Conservation (phyloP, 768 basidiomycete species). For the Termitomyces sp. region DNA sequence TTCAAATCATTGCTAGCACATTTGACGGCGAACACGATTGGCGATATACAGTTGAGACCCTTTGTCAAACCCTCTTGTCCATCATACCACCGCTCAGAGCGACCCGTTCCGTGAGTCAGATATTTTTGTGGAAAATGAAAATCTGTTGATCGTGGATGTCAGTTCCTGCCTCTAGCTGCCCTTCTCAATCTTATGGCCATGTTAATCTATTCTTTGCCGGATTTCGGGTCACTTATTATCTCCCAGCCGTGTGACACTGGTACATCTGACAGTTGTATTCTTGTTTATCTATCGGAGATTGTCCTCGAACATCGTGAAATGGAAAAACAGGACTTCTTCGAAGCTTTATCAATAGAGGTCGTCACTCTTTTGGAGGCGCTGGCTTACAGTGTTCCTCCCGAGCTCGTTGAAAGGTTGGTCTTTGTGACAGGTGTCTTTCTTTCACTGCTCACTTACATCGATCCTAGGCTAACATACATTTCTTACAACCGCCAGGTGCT, state of each 20-base stretch:
- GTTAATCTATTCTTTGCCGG: constrained; percentile 43
- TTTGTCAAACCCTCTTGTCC: constrained; percentile 33
- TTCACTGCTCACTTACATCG: neutral
- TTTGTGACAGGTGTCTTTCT: neutral
- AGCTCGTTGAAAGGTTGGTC: constrained; percentile 33
- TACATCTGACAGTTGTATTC: constrained; percentile 25
- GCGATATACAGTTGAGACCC: constrained; percentile 19
- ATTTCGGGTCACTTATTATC: constrained; percentile 35
- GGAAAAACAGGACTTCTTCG: constrained; percentile 21
- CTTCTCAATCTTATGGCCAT: constrained; percentile 48
- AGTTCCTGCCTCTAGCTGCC: constrained; percentile 44
- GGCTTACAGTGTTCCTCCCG: constrained; percentile 41
- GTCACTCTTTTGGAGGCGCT: constrained; percentile 50
- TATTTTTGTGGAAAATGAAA: neutral
- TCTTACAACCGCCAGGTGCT: constrained; percentile 35
- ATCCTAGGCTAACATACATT: constrained; percentile 23
- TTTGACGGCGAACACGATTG: constrained; percentile 24
- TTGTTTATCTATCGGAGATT: constrained; percentile 34
- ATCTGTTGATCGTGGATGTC: constrained; percentile 11
- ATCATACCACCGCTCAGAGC: constrained; percentile 32
- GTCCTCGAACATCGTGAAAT: constrained; percentile 35
- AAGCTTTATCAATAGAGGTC: constrained; percentile 33
- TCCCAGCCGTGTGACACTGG: constrained; percentile 19
- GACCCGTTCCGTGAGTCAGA: constrained; percentile 34
- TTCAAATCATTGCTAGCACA: constrained; percentile 40